Evolutionary conservation across 139 green algal genomes (phyloP).

Genomic region (Chlorella sp.): DNA sequence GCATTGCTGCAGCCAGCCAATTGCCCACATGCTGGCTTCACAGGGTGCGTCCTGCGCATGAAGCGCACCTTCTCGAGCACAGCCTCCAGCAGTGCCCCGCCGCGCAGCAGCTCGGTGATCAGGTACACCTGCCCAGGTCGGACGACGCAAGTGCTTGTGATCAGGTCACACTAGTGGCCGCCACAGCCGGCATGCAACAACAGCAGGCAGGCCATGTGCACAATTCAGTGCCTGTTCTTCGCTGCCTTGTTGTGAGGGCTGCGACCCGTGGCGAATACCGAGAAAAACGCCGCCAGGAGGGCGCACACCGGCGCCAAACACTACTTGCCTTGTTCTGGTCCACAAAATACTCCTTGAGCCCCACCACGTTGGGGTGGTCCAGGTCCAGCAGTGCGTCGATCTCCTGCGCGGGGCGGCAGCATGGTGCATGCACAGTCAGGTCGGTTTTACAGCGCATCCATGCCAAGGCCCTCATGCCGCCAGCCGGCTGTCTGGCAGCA

Average conservation of each 20-base stretch:
- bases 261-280: too few species aligned
- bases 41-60: too few species aligned
- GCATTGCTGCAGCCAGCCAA: not conserved
- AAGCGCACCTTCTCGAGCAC: constrained; percentile 58
- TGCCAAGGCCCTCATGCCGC: too few species aligned
- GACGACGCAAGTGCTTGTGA: too few species aligned
- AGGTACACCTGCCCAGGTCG: constrained; percentile 68
- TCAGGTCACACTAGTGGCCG: too few species aligned
- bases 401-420: constrained; percentile 76
- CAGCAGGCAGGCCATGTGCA: too few species aligned
- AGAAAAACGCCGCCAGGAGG: too few species aligned
- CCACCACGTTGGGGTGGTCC: constrained; percentile 85
- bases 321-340: constrained; percentile 59
- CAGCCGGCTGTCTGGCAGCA: not conserved
- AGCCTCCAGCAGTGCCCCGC: constrained; percentile 83
- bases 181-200: too few species aligned
- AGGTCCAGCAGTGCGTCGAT: constrained; percentile 86
- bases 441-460: not conserved
- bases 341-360: constrained; percentile 79
- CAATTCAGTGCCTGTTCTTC: too few species aligned
- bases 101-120: constrained; percentile 84
- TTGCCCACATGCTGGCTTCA: too few species aligned
- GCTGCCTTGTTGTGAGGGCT: too few species aligned
- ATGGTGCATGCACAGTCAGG: not conserved
- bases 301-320: too few species aligned